Conservation (phyloP, 352 stramenopile species). For the Phytopythium helicoides region DNA sequence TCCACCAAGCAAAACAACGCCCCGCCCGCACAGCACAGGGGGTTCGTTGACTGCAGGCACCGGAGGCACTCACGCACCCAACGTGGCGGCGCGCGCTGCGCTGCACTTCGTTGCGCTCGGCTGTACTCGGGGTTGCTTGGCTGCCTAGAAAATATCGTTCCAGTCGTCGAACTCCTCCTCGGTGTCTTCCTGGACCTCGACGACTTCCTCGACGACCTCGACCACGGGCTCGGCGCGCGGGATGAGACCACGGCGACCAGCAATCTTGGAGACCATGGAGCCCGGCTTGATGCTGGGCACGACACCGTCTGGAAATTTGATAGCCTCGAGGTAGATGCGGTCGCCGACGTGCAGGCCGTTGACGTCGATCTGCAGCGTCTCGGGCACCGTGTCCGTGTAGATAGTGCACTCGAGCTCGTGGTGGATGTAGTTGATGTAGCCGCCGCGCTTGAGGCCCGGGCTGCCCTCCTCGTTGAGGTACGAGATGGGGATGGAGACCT, state of each 20-base stretch:
- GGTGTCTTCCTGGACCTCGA: constrained; percentile 47
- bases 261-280: constrained; percentile 84
- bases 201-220: constrained; percentile 62
- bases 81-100: too few relatives aligned
- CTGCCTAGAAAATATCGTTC: constrained; percentile 87
- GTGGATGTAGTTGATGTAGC: constrained; percentile 92
- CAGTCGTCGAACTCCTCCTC: constrained; percentile 84
- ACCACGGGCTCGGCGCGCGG: constrained; percentile 63
- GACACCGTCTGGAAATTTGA: constrained; percentile 76
- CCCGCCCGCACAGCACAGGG: too few relatives aligned
- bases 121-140: not conserved
- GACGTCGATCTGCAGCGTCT: constrained; percentile 79
- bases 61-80: too few relatives aligned
- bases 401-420: constrained; percentile 81
- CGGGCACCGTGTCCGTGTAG: constrained; percentile 72
- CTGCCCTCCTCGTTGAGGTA: constrained; percentile 94
- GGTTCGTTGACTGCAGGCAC: too few relatives aligned
- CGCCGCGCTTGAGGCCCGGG: constrained; percentile 92
- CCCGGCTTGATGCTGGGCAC: constrained; percentile 55
- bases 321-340: constrained; percentile 75
- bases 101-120: too few relatives aligned
- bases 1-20: not conserved
- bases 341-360: constrained; percentile 86
- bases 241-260: constrained; percentile 82
- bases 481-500: constrained; percentile 89